Conservation (phyloP, 2,329 filamentous ascomycete genomes). For the Microdochium bolleyi region DNA sequence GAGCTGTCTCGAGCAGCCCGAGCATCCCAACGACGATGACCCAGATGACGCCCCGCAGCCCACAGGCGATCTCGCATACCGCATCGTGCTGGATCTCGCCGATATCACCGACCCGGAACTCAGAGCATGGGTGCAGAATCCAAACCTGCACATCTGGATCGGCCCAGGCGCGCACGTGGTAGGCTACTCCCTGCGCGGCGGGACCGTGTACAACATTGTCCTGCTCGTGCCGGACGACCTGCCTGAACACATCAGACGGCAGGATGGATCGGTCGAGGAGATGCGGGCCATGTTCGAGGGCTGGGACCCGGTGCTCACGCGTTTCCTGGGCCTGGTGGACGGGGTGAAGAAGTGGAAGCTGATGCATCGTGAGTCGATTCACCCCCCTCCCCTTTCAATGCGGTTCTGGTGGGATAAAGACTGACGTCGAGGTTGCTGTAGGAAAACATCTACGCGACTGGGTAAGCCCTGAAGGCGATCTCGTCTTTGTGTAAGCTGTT, state of each 20-base stretch:
- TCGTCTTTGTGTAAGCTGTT: conserved; percentile 36
- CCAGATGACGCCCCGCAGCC: conserved; percentile 45
- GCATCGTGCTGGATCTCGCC: conserved; percentile 39
- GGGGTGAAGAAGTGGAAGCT: conserved; percentile 63
- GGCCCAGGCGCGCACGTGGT: conserved; percentile 55
- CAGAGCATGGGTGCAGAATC: conserved; percentile 42
- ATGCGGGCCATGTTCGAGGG: conserved; percentile 50
- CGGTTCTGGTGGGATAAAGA: background rate
- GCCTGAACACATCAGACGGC: conserved; percentile 40
- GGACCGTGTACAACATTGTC: conserved; percentile 57
- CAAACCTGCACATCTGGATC: conserved; percentile 53
- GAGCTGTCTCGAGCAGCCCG: too few relatives aligned
- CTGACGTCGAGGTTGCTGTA: conserved; percentile 7
- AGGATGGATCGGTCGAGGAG: conserved; percentile 47
- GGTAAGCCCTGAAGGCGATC: conserved; percentile 42
- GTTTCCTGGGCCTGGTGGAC: conserved; percentile 39
- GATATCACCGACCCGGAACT: conserved; percentile 38
- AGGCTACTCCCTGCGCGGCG: conserved; percentile 51
- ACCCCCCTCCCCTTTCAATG: conserved; percentile 6
- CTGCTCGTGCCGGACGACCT: conserved; percentile 57
- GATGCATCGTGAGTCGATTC: conserved; percentile 35
- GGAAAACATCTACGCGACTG: conserved; percentile 43
- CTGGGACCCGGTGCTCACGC: conserved; percentile 54
- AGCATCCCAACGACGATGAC: too few relatives aligned
- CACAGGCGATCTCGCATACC: conserved; percentile 59